phyloP scores from a whole-genome alignment of 2,329 filamentous ascomycete species.

The Xenoacremonium recifei region DNA sequence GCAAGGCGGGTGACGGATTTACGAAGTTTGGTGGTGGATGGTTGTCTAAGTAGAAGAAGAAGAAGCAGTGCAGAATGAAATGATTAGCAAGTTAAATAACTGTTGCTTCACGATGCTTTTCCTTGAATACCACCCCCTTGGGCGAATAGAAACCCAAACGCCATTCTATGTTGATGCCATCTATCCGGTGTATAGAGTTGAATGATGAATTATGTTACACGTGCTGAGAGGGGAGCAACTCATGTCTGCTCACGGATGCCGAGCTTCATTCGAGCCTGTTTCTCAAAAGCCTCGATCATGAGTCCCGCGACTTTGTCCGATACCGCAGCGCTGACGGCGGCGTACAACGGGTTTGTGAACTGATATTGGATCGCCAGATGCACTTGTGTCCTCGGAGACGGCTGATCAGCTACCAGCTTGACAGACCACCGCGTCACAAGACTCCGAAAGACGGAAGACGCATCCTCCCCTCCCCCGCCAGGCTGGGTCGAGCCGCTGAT shows the following conservation, averaged over 20 bases:
- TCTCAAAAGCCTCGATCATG: conserved; percentile 94
- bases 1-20: conserved; percentile 17
- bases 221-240: conserved; percentile 8
- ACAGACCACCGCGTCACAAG: conserved; percentile 71
- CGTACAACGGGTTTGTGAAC: conserved; percentile 88
- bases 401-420: conserved; percentile 36
- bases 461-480: conserved; percentile 39
- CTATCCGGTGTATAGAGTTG: background rate
- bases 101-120: too few relatives aligned
- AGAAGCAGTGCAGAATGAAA: conserved; percentile 23
- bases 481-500: conserved; percentile 58
- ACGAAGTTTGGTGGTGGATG: conserved; percentile 23
- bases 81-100: too few relatives aligned
- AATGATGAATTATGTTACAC: background rate
- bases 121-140: too few relatives aligned
- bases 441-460: conserved; percentile 60
- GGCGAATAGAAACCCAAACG: too few relatives aligned
- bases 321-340: conserved; percentile 74
- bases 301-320: conserved; percentile 80
- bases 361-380: conserved; percentile 74
- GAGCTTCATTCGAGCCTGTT: conserved; percentile 59
- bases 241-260: too few relatives aligned
- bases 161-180: background rate
- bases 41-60: conserved; percentile 24
- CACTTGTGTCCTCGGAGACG: conserved; percentile 60